Base-by-base conservation (phyloP, 305 asterid species). In the Rubia tinctorum region DNA sequence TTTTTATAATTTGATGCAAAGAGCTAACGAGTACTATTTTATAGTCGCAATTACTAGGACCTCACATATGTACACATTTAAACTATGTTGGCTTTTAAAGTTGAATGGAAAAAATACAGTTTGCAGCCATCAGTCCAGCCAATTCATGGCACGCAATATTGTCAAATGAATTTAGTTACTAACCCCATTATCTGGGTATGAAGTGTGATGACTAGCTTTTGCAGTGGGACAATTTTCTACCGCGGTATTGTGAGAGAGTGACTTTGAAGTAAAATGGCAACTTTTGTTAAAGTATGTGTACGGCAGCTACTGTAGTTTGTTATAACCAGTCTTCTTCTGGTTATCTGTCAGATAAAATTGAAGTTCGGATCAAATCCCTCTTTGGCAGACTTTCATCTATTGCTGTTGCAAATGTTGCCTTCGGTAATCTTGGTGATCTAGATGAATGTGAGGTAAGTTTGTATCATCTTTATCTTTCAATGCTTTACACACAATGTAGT, bases 371-470 rank as follows among this genome's bases (percentile, higher is more conserved):
- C 69, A 88, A 76, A 86, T 76, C 80, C 53, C 82, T 92, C 55
- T 90, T 90, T 89, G 83, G 88, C 82, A 90, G 86, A 78, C 89
- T 88, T 40, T 80, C 96, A 74, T 92, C 96, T 61, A 76, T 85
- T 78, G 75, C 82, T 81, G 85, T 92, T 76, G 91, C 96, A 47
- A 84, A 92, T 84, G 82, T 89, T 80, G 71, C 87, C 72, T 86
- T 94, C 69, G 86, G 88, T 67, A 88, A 86, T 81, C 83, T 90
- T 39, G 87, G 85, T 72, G 74, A 77, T 68, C 84, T 89, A 75
- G 93, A 89, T 73, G 94, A 88, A 72, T 85, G 84, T 72, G 95
- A 92, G 97, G 99, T 95, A 84, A n/a, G n/a, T n/a, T n/a, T n/a
- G n/a, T n/a, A n/a, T n/a, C n/a, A n/a, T n/a, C n/a, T 25, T 68